phyloP scores from a whole-genome alignment of 2,329 filamentous ascomycete species.

The Aspergillus awamori region DNA sequence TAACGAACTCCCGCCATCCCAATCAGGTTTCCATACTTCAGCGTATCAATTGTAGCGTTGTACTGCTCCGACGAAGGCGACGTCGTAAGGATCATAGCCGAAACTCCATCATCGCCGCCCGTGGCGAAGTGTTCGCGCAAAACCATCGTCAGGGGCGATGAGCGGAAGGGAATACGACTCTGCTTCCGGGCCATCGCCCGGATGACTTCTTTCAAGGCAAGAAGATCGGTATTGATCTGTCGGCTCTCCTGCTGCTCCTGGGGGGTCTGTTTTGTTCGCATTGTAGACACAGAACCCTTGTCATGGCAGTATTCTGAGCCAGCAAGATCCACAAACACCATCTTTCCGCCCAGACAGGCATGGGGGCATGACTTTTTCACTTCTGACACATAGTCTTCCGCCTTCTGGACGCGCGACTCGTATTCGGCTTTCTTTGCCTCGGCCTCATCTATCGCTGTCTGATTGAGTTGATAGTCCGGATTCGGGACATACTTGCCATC shows the following conservation, averaged over 20 bases:
- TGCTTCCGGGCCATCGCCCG: slow-evolving; percentile 42
- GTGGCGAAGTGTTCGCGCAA: slow-evolving; percentile 43
- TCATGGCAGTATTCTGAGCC: slow-evolving; percentile 49
- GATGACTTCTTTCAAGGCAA: slow-evolving; percentile 53
- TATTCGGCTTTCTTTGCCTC: slow-evolving; percentile 43
- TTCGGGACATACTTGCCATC: slow-evolving; percentile 41
- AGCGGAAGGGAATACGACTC: slow-evolving; percentile 45
- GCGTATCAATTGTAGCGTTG: slow-evolving; percentile 47
- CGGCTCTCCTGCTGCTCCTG: slow-evolving; percentile 47
- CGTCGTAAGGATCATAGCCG: slow-evolving; percentile 45
- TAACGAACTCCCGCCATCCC: slow-evolving; percentile 28
- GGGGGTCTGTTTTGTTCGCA: slow-evolving; percentile 32
- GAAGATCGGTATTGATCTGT: slow-evolving; percentile 51
- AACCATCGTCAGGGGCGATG: slow-evolving; percentile 49
- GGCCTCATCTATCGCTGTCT: slow-evolving; percentile 44
- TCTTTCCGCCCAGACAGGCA: slow-evolving; percentile 44
- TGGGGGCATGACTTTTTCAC: slow-evolving; percentile 28
- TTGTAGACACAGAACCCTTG: slow-evolving; percentile 14
- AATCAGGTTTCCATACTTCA: slow-evolving; percentile 49
- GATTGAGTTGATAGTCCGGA: slow-evolving; percentile 40
- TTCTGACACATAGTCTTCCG: slow-evolving; percentile 36
- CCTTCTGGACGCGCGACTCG: slow-evolving; percentile 37
- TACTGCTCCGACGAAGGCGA: slow-evolving; percentile 42
- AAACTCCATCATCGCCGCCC: slow-evolving; percentile 20
- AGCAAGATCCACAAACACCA: slow-evolving; percentile 52